Conservation (phyloP, 257 asterid genomes). For the Eucommia ulmoides region DNA sequence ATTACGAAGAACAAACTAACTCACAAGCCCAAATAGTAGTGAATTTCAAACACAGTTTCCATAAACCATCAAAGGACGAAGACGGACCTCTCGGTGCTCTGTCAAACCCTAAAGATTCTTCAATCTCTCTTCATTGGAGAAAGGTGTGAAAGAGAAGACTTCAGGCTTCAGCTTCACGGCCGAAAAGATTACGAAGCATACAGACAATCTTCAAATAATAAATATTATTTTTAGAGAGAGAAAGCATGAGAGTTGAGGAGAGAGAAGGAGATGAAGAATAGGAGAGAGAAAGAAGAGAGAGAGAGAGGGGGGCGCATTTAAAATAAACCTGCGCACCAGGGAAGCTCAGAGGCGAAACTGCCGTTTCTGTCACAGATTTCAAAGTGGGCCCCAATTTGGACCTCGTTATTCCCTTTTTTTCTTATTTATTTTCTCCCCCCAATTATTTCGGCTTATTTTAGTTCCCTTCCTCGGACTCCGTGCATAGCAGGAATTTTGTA, state of each 20-base stretch:
- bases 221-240: too few species aligned
- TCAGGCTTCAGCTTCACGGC: not conserved
- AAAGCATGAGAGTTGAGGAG: not conserved
- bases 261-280: not conserved
- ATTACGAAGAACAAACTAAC: too few species aligned
- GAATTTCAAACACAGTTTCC: too few species aligned
- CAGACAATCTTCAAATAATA: not conserved
- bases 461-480: too few species aligned
- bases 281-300: not conserved
- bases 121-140: constrained; percentile 12
- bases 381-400: constrained; percentile 36
- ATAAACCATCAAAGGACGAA: not conserved
- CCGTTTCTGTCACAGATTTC: constrained; percentile 51
- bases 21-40: not conserved
- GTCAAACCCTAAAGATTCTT: constrained; percentile 55
- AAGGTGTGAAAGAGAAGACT: constrained; percentile 77
- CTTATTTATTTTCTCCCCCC: not conserved
- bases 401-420: too few species aligned
- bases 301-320: constrained; percentile 7
- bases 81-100: constrained; percentile 27
- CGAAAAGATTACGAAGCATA: not conserved
- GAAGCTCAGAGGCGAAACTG: constrained; percentile 33
- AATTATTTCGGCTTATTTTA: not conserved
- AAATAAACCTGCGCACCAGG: constrained; percentile 7
- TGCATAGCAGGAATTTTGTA: too few species aligned